Base-by-base conservation (phyloP, 148 eudicot species). In the Camellia sinensis region DNA sequence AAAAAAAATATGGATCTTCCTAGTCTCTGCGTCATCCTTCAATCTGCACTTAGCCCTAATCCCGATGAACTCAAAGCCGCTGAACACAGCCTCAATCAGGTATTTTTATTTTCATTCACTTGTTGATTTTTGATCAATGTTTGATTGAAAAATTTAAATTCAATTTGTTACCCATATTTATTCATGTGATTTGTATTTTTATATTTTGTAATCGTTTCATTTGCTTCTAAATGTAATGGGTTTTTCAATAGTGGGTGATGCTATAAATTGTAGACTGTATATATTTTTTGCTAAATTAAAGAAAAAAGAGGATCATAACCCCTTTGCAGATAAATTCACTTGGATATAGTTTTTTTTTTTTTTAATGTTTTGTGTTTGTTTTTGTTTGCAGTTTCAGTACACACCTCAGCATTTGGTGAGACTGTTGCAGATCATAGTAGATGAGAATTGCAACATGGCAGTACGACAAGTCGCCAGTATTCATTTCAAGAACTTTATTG, bases 391-490 rank as follows among this genome's bases (percentile, higher is more conserved):
- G 99, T 87, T 85, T 77, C 99, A 96, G 87, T 84, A 82, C 79
- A 83, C 96, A 5, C 98, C 98, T 13, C 99, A 94, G 90, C 98
- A 97, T 88, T 87, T 95, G 50, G 98, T 97, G 70, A 90, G 99
- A 88, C 88, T 97, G 72, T 78, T 97, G 73, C 99, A 94, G 90
- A 94, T 97, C 65, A 89, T 91, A 4, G 98, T 97, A 0, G 99
- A 97, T 88, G 94, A 88, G 53, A 94, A 88, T 80, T 88, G 97
- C 12, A 98, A 97, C 67, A 83, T 92, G 83, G 94, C 93, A 0
- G 95, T 97, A 17, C 83, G 99, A 71, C 99, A 97, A 84, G 97
- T 89, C 78, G 98, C 97, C 19, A 97, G 99, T 78, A 97, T 97
- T 75, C 91, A 93, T 81, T 97, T 97, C 79, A 97, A 97, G 85